Evolutionary conservation across 1,284 basidiomycete species (phyloP).

Genomic region (Naganishia sp.): DNA sequence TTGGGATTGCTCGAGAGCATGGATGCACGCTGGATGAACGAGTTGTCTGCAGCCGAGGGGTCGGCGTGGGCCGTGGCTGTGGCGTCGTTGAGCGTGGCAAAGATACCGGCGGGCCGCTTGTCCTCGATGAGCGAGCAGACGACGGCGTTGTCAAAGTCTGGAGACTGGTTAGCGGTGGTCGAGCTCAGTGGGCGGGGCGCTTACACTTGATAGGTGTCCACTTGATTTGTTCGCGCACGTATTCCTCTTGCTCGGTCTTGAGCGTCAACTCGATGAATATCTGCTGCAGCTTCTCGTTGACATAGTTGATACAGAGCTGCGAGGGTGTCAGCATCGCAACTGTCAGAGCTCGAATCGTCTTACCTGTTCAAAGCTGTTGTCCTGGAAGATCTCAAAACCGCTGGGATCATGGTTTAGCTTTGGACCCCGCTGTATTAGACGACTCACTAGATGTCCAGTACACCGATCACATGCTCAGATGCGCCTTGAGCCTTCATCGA

Average conservation of each 20-base stretch:
- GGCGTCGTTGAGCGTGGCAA: conserved; percentile 96
- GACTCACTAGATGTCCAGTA: conserved; percentile 83
- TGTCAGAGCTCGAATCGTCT: neutral
- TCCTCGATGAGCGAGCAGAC: conserved; percentile 99
- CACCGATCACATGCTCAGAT: conserved; percentile 86
- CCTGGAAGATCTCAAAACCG: conserved; percentile 94
- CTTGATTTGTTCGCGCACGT: conserved; percentile 92
- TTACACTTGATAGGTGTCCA: conserved; percentile 95
- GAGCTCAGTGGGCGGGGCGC: neutral
- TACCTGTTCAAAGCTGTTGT: conserved; percentile 85
- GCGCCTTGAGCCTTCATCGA: conserved; percentile 86
- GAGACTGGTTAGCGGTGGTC: neutral
- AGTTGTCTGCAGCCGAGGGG: conserved; percentile 92
- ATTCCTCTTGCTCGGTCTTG: conserved; percentile 99
- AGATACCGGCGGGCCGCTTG: conserved; percentile 91
- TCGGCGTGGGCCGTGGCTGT: conserved; percentile 98
- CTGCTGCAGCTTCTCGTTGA: conserved; percentile 98
- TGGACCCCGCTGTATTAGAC: neutral
- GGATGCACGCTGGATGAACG: conserved; percentile 89
- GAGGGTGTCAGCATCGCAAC: neutral
- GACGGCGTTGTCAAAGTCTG: conserved; percentile 60
- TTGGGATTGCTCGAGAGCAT: conserved; percentile 79
- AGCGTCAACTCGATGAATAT: conserved; percentile 99
- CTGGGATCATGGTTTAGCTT: conserved; percentile 33
- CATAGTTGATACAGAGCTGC: conserved; percentile 99